Conservation (phyloP, 192 early-diverging fungal species). For the Piromyces finnis region DNA sequence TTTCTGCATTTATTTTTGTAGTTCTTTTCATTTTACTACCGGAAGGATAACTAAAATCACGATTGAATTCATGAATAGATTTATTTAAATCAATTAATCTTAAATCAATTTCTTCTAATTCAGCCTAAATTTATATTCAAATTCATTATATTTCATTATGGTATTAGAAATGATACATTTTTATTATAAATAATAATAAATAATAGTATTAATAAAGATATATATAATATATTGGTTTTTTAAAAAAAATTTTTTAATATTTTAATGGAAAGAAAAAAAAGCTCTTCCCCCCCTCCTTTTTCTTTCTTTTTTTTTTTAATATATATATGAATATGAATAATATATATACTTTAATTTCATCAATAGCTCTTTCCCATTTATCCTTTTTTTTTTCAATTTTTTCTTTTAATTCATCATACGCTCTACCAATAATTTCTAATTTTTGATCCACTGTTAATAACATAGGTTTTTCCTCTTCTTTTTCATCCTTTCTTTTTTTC, state of each 20-base stretch:
- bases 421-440: slow-evolving; percentile 35
- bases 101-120: slow-evolving; percentile 42
- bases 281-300: too few species aligned
- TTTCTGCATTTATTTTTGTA: slow-evolving; percentile 32
- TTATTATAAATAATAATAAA: too few species aligned
- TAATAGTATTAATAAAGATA: too few species aligned
- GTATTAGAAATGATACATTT: too few species aligned
- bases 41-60: slow-evolving; percentile 28
- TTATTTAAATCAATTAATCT: slow-evolving; percentile 28
- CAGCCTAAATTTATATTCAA: slow-evolving; percentile 22
- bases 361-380: slow-evolving; percentile 34
- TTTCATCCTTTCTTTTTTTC: slow-evolving; percentile 13
- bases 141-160: too few species aligned
- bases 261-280: too few species aligned
- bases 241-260: too few species aligned
- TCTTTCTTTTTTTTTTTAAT: too few species aligned
- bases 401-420: slow-evolving; percentile 37
- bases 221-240: too few species aligned
- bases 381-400: slow-evolving; percentile 38
- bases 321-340: too few species aligned
- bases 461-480: slow-evolving; percentile 29
- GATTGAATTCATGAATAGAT: slow-evolving; percentile 33
- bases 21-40: slow-evolving; percentile 16
- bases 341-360: slow-evolving; percentile 33
- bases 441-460: slow-evolving; percentile 35